Evolutionary conservation across 2,329 filamentous ascomycete genomes (phyloP).

Genomic region (Aphanocladium album): DNA sequence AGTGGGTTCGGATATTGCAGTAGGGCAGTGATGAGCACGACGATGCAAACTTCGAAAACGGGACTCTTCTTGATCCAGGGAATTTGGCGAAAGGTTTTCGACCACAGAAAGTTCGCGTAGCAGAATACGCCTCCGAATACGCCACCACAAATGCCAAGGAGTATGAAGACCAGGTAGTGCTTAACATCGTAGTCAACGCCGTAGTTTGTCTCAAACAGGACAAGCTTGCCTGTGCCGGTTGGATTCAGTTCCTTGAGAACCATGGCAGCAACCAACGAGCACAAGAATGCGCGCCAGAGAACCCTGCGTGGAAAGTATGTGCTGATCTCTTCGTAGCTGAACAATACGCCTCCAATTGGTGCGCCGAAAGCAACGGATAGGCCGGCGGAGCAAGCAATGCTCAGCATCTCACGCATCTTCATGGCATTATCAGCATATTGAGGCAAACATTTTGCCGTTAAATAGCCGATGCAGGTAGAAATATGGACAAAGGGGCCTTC

Average conservation of each 20-base stretch:
- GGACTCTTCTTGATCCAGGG: constrained; percentile 61
- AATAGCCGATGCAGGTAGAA: constrained; percentile 91
- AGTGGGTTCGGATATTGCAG: constrained; percentile 96
- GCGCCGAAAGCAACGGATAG: constrained; percentile 93
- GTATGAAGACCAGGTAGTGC: constrained; percentile 79
- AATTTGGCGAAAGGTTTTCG: constrained; percentile 61
- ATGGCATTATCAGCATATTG: constrained; percentile 84
- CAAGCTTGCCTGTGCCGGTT: constrained; percentile 90
- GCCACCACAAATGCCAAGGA: constrained; percentile 83
- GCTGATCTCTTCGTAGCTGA: constrained; percentile 90
- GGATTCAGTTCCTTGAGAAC: constrained; percentile 90
- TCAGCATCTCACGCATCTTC: constrained; percentile 86
- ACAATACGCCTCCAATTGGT: constrained; percentile 89
- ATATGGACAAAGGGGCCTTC: constrained; percentile 95
- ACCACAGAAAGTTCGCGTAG: constrained; percentile 87
- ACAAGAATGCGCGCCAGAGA: constrained; percentile 99
- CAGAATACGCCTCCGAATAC: constrained; percentile 93
- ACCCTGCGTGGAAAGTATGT: constrained; percentile 99
- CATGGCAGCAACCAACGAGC: constrained; percentile 98
- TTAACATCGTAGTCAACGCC: constrained; percentile 90
- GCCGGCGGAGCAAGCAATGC: constrained; percentile 83
- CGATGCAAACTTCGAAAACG: constrained; percentile 68
- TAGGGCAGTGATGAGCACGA: constrained; percentile 76
- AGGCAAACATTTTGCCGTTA: constrained; percentile 72
- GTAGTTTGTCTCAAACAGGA: constrained; percentile 93